These are phyloP conservation scores for Aspergillus ellipticus DNA, from an alignment of 495 filamentous ascomycete genomes.

Conservation along the genomic window DNA sequence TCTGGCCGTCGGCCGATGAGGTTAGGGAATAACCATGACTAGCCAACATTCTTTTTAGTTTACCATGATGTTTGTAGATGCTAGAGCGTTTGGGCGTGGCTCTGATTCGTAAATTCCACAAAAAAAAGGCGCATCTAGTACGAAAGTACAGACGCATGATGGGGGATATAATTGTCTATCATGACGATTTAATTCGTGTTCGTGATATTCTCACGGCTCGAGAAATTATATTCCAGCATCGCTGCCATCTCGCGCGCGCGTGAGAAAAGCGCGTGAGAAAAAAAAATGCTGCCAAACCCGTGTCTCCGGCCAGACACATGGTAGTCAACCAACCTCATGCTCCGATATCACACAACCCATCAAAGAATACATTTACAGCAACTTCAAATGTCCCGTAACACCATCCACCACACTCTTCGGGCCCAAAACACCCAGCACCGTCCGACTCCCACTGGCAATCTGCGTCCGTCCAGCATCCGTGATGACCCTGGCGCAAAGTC, in stretches of 20 bases:
- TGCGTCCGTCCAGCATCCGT: slow-evolving; percentile 96
- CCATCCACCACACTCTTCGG: slow-evolving; percentile 82
- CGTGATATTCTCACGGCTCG: not conserved
- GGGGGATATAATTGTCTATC: not conserved
- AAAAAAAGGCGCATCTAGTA: not conserved
- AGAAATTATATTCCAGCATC: not conserved
- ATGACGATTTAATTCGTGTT: slow-evolving; percentile 1
- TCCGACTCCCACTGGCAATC: slow-evolving; percentile 88
- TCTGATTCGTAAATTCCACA: not conserved
- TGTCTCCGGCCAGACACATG: not conserved
- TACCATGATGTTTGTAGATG: not conserved
- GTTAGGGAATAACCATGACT: slow-evolving; percentile 82
- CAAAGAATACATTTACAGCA: slow-evolving; percentile 52
- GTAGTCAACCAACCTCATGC: not conserved
- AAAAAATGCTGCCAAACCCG: not conserved
- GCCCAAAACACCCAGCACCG: slow-evolving; percentile 85
- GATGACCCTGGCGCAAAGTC: slow-evolving; percentile 82
- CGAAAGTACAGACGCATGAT: not conserved
- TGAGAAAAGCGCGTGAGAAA: not conserved
- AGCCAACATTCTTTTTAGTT: slow-evolving; percentile 55
- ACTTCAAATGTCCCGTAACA: slow-evolving; percentile 84
- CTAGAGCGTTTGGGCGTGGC: no score
- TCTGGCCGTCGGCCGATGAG: slow-evolving; percentile 73
- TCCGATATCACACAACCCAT: slow-evolving; percentile 5
- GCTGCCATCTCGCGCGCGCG: not conserved